Conservation (phyloP, 192 early-diverging fungal genomes). For the Backusella tuberculispora region DNA sequence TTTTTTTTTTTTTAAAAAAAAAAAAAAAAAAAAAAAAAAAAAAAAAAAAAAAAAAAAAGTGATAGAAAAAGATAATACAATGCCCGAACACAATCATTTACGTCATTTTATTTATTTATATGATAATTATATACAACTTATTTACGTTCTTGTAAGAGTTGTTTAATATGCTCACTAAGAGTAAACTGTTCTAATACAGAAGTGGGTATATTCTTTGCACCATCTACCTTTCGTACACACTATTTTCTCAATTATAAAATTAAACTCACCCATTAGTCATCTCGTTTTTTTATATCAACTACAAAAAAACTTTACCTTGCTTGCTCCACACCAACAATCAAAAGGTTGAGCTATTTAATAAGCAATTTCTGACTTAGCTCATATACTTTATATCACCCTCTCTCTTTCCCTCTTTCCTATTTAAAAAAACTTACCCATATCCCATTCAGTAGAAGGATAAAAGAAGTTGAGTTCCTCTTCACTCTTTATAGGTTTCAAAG, state of each 20-base stretch:
- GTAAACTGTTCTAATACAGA: conserved; percentile 43
- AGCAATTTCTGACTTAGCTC: not conserved
- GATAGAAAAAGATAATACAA: not conserved
- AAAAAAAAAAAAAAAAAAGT: not conserved
- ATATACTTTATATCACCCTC: not conserved
- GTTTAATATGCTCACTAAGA: conserved; percentile 49
- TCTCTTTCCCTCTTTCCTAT: not conserved
- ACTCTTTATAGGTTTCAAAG: conserved; percentile 45
- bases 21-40: not conserved
- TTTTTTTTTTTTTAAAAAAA: not conserved
- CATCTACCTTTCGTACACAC: conserved; percentile 49
- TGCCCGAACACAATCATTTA: not conserved
- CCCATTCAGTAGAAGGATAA: conserved; percentile 58
- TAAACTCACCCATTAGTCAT: not conserved
- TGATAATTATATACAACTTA: too few species aligned
- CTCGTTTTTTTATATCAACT: not conserved
- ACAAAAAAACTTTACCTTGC: conserved; percentile 31
- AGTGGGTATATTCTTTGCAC: conserved; percentile 48
- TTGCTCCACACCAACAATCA: conserved; percentile 53
- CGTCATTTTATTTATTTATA: conserved; percentile 3
- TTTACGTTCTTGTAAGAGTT: conserved; percentile 43
- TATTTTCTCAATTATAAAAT: not conserved
- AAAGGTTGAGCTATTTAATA: conserved; percentile 45
- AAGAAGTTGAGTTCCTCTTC: conserved; percentile 56
- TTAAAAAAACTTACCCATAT: conserved; percentile 42